phyloP scores from a whole-genome alignment of 2,329 filamentous ascomycete species.

The Stemphylium beticola region DNA sequence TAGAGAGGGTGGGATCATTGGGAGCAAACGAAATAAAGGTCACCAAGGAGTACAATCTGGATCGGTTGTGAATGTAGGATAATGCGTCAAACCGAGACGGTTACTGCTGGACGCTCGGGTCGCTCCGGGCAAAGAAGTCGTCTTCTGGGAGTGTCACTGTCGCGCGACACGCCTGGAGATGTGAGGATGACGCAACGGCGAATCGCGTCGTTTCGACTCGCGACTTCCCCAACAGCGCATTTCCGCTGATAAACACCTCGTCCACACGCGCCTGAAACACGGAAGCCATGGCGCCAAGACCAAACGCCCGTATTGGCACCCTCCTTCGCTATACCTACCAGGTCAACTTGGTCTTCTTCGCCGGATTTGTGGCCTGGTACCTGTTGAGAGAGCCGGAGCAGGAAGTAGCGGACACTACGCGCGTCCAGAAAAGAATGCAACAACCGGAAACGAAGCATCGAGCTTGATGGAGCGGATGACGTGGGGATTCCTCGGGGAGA shows the following conservation, averaged over 20 bases:
- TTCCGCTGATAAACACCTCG: not conserved
- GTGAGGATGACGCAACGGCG: constrained; percentile 2
- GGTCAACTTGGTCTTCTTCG: constrained; percentile 24
- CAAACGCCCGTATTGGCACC: constrained; percentile 7
- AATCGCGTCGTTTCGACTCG: not conserved
- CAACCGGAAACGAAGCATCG: not conserved
- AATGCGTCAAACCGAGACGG: not conserved
- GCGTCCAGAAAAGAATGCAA: not conserved
- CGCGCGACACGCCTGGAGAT: not conserved
- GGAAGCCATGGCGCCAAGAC: constrained; percentile 7
- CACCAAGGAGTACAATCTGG: constrained; percentile 28
- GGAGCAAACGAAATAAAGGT: constrained; percentile 27
- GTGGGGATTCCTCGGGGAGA: not conserved
- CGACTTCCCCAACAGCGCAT: not conserved
- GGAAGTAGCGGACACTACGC: not conserved
- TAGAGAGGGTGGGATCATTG: constrained; percentile 15
- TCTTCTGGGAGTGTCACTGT: no score
- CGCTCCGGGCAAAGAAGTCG: not conserved
- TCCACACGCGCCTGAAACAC: not conserved
- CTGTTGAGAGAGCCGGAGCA: constrained; percentile 6
- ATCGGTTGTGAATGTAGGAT: constrained; percentile 13
- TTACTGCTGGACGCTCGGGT: not conserved
- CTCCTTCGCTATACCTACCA: constrained; percentile 24
- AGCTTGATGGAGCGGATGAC: not conserved
- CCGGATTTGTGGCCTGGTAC: constrained; percentile 23